Evolutionary conservation across 2,329 filamentous ascomycete species (phyloP), one percentile per base, ranked within the genome.

Genomic region (Penicillium expansum): DNA sequence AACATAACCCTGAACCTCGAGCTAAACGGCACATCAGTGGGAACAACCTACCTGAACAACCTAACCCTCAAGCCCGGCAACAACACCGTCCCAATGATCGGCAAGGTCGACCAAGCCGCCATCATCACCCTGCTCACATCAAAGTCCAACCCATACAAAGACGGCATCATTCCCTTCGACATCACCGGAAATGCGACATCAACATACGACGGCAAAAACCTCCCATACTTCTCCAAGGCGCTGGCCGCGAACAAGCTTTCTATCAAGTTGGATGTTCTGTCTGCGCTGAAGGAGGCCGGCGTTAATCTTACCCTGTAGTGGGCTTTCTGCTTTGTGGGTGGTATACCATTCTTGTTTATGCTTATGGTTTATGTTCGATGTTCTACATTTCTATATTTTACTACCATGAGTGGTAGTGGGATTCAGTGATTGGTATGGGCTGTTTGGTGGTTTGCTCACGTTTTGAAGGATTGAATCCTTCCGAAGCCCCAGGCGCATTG

Each of bases 1-100:
- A 83, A 86, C 61, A 75, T 86, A 1, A 83, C 82, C 10, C 73
- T 86, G 64, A 71, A 79, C 60, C 77, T 86, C 57, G 75, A 75
- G 39, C 75, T 82, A 45, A 74, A 76, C 39, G 76, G 76, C 44
- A 77, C 71, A 5, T 18, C 67, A 5, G 78, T 87, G 57, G 84
- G 83, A 30, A 76, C 75, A 49, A 66, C 80, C 7, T 77, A 77
- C 29, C 72, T 87, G 14, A 69, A 77, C 35, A 64, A 85, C 65
- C 72, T 87, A 38, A 70, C 77, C 22, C 72, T 87, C 24, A 70
- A 67, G 10, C 85, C 85, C 0, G 84, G 84, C 42, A 69, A 77
- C 60, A 85, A 86, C 70, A 74, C 60, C 13, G 63, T 83, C 38
- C 72, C 77, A 1, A 80, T 86, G 76, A 75, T 73, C 24, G 76